A percentile compares a stretch with the other conserved stretches of the same genome.
phyloP scores from a whole-genome alignment of 2,329 filamentous ascomycete species.

The Hymenoscyphus repandus region DNA sequence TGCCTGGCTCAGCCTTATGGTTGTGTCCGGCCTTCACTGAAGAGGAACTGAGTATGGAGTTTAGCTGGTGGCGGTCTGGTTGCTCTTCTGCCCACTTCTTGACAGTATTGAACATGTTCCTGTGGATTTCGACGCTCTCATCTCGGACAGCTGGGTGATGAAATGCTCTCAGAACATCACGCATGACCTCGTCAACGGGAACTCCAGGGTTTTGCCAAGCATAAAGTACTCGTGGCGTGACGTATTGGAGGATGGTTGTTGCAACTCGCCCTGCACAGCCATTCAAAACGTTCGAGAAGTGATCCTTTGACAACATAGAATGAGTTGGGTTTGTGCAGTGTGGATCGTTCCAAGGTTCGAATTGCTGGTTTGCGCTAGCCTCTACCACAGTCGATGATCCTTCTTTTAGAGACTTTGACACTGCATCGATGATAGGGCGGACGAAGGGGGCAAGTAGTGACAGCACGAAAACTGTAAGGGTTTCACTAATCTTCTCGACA shows the following conservation, averaged over 20 bases:
- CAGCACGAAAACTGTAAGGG: conserved; percentile 84
- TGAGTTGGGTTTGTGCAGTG: conserved; percentile 74
- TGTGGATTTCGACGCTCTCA: conserved; percentile 71
- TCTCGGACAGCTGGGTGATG: conserved; percentile 85
- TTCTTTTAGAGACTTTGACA: conserved; percentile 77
- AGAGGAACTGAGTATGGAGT: conserved; percentile 73
- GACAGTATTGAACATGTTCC: conserved; percentile 84
- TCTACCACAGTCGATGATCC: conserved; percentile 70
- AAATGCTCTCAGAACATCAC: conserved; percentile 77
- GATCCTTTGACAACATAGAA: conserved; percentile 78
- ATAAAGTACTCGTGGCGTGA: conserved; percentile 80
- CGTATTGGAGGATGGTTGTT: conserved; percentile 74
- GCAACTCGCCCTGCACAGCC: conserved; percentile 71
- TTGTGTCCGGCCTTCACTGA: conserved; percentile 82
- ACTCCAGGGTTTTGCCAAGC: conserved; percentile 88
- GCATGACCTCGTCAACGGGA: conserved; percentile 74
- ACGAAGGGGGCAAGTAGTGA: conserved; percentile 89
- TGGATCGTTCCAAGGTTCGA: conserved; percentile 75
- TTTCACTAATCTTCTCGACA: conserved; percentile 93
- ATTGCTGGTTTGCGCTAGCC: conserved; percentile 67
- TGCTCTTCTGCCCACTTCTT: conserved; percentile 72
- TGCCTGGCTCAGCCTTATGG: conserved; percentile 47
- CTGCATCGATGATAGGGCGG: conserved; percentile 82
- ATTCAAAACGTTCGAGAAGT: conserved; percentile 76
- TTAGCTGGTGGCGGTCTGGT: conserved; percentile 61